Conservation (phyloP, 2,329 filamentous ascomycete species). For the Ceratocystiopsis brevicomis region DNA sequence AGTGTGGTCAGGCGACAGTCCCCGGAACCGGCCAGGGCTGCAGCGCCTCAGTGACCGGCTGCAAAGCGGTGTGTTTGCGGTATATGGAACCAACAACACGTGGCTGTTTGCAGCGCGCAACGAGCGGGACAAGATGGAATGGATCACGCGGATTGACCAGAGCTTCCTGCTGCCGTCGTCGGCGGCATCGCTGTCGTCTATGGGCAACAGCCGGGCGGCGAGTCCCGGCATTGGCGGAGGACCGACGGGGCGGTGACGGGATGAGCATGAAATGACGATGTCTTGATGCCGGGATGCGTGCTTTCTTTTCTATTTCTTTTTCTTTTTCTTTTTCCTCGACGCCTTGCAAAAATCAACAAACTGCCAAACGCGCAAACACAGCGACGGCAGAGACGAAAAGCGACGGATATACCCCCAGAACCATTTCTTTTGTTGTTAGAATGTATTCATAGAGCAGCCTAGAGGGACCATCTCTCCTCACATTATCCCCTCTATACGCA, state of each 20-base stretch:
- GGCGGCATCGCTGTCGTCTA: conserved; percentile 17
- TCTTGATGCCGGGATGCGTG: neutral
- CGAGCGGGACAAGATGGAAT: conserved; percentile 86
- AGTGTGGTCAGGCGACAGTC: conserved; percentile 26
- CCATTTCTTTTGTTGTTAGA: neutral
- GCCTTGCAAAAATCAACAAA: neutral
- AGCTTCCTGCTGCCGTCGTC: conserved; percentile 28
- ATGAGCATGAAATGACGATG: too few relatives aligned
- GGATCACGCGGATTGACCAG: conserved; percentile 91
- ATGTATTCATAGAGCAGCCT: neutral
- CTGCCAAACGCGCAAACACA: neutral
- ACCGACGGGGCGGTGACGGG: too few relatives aligned
- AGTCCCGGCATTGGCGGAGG: conserved; percentile 14
- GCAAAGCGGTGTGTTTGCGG: conserved; percentile 67
- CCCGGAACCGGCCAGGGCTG: conserved; percentile 24
- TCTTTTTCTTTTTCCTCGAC: neutral
- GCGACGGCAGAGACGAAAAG: neutral
- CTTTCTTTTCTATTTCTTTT: neutral
- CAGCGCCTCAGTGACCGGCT: conserved; percentile 36
- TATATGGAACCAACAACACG: conserved; percentile 87
- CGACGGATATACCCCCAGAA: neutral
- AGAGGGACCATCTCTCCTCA: neutral
- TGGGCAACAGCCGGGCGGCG: conserved; percentile 22
- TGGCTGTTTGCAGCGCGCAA: conserved; percentile 83
- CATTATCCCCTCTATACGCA: too few relatives aligned